phyloP scores from a whole-genome alignment of 2,329 filamentous ascomycete species.

The Emericellopsis cladophorae region DNA sequence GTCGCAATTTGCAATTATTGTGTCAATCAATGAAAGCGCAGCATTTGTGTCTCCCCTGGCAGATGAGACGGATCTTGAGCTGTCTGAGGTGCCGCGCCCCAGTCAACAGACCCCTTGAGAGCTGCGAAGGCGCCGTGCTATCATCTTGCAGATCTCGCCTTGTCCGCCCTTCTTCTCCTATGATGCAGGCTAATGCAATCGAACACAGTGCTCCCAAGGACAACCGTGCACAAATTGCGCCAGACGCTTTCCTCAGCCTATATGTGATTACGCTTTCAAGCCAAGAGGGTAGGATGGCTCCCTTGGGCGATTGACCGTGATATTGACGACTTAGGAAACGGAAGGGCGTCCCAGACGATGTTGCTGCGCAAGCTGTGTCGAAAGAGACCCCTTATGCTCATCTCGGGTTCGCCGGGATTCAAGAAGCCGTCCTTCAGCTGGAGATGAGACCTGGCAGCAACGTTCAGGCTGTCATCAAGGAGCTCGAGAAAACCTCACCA shows the following conservation, averaged over 20 bases:
- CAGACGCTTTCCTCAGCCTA: constrained; percentile 36
- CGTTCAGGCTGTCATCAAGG: not conserved
- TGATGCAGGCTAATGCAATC: not conserved
- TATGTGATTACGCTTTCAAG: constrained; percentile 29
- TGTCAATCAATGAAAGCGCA: not conserved
- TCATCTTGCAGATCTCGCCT: not conserved
- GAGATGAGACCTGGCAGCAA: constrained; percentile 6
- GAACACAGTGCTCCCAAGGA: constrained; percentile 35
- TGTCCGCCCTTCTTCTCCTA: not conserved
- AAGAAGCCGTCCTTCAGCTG: constrained; percentile 19
- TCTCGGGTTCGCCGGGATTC: constrained; percentile 19
- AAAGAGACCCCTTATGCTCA: constrained; percentile 18
- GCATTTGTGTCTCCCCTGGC: not conserved
- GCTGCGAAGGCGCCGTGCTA: not conserved
- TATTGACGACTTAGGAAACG: not conserved
- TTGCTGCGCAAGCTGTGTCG: constrained; percentile 8
- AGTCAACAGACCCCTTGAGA: too few relatives aligned
- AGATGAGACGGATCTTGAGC: not conserved
- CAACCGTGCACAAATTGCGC: constrained; percentile 41
- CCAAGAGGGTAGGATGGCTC: constrained; percentile 9
- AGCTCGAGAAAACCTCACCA: not conserved
- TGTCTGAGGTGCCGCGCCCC: not conserved
- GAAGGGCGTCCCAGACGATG: constrained; percentile 1
- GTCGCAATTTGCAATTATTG: not conserved
- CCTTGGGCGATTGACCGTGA: not conserved